Base-by-base conservation (phyloP, 2,329 filamentous ascomycete genomes). In the Penicillium sp. region DNA sequence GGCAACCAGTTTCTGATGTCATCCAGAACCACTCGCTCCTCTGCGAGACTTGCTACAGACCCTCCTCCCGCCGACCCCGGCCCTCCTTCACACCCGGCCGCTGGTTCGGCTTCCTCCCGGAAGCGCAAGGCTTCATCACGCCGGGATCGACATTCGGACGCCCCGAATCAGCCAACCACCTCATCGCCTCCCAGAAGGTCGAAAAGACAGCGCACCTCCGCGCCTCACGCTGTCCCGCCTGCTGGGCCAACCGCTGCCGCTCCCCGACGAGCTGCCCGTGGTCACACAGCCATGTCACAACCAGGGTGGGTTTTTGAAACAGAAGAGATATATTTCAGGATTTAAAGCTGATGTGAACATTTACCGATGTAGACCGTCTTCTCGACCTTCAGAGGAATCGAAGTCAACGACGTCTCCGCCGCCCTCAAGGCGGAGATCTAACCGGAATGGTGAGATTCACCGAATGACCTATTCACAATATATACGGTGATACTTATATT, bases 1-100 rank as follows among this genome's bases (percentile, higher is more conserved):
- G 18, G 18, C 38, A 61, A 57, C 58, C 65, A 66, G 55, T 69
- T 76, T 85, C 87, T 91, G 84, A 96, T 95, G 89, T 88, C 87
- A 82, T 77, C 84, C 81, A 96, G 90, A 87, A 84, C 93, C 65
- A 96, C 91, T 78, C 89, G 91, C 77, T 93, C 90, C 65, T 86
- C 90, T 72, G 86, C 90, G 76, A 89, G 89, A 78, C 84, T 88
- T 81, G 87, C 87, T 76, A 86, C 87, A 73, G 78, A 77, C 58
- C 64, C 70, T 55, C 63, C 73, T 57, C 65, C 72, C 55, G 65
- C 70, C 60, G 62, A 56, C 71, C 50, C 64, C 66, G 54, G 60
- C 65, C 53, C 63, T 63, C 51, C 68, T 66, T 53, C 59, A 64
- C 59, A 59, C 57, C 52, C 62, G 68, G 63, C 71, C 69, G 61